Percentiles rank a stretch among this genome's conserved stretches.
These are phyloP conservation scores for Hymenoscyphus repandus DNA, from an alignment of 2,329 filamentous ascomycete genomes.

Conservation along the genomic window DNA sequence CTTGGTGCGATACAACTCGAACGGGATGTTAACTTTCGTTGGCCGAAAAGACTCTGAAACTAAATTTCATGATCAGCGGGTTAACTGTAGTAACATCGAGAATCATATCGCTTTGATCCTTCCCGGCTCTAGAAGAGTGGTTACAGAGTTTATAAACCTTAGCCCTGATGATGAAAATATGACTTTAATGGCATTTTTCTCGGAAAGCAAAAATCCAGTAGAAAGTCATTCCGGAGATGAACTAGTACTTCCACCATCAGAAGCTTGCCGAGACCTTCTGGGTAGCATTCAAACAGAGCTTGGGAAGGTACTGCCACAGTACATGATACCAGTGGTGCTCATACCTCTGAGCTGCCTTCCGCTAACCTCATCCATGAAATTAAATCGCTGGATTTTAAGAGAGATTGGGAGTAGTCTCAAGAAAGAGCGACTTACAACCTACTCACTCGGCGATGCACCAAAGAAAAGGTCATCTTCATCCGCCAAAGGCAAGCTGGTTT, in stretches of 20 bases:
- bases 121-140: background rate
- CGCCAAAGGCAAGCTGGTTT: conserved; percentile 6
- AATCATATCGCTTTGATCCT: background rate
- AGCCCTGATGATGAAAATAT: too few species aligned
- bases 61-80: conserved; percentile 7
- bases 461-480: background rate
- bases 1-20: conserved; percentile 1
- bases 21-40: conserved; percentile 34
- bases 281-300: conserved; percentile 5
- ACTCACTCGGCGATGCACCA: background rate
- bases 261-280: background rate
- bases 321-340: conserved; percentile 30
- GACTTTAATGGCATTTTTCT: too few species aligned
- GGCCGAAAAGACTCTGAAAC: conserved; percentile 5
- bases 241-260: background rate
- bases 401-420: conserved; percentile 4
- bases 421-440: background rate
- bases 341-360: conserved; percentile 27
- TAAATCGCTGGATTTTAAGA: conserved; percentile 32
- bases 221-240: background rate
- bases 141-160: background rate
- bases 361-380: conserved; percentile 27
- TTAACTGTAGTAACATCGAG: conserved; percentile 4
- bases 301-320: conserved; percentile 30
- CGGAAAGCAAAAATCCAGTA: too few species aligned